Evolutionary conservation across 768 basidiomycete genomes (phyloP), one percentile per base, ranked within the genome.

Genomic region (Calocera cornea): DNA sequence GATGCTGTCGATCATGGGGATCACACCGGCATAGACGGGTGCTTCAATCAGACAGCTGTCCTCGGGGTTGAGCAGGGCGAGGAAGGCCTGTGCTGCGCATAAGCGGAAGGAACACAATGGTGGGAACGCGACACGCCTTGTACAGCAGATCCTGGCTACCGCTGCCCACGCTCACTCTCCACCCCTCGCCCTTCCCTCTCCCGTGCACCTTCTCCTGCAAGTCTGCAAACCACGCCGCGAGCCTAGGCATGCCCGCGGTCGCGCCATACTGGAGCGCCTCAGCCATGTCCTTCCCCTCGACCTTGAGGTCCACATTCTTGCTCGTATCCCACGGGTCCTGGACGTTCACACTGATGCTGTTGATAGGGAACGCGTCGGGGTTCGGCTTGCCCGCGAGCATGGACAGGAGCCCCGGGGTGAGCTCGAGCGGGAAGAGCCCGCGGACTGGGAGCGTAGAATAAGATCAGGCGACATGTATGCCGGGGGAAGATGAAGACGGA

Each of bases 311-410:
- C 1, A 78, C 77, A 34, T 86, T 83, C 65, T 80, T 74, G 22
- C 72, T 69, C 12, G 79, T 77, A 67, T 83, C 77, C 27, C 74
- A 75, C 1, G 83, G 83, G 22, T 68, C 66, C 36, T 64, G 68
- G 2, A 85, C 81, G 1, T 80, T 83, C 75, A 90, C 85, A 66
- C 83, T 86, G 71, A 98, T 79, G 0, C 87, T 86, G 1, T 86
- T 86, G 78, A 98, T 90, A 1, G 95, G 95, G 79, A 97, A 98
- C 22, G 91, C 89, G n/a, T 82, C 79, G 8, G 87, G 82, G 73
- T 95, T 95, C 5, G 95, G 95, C 76, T 95, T 93, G 31, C 95
- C 95, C 0, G 93, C 94, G 7, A 95, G 83, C 34, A 94, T 75
- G 1, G 88, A 90, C 66, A 94, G 86, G 40, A 91, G 74, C 0